Base-by-base conservation (phyloP, 306 rosid genomes). In the Luffa acutangula region DNA sequence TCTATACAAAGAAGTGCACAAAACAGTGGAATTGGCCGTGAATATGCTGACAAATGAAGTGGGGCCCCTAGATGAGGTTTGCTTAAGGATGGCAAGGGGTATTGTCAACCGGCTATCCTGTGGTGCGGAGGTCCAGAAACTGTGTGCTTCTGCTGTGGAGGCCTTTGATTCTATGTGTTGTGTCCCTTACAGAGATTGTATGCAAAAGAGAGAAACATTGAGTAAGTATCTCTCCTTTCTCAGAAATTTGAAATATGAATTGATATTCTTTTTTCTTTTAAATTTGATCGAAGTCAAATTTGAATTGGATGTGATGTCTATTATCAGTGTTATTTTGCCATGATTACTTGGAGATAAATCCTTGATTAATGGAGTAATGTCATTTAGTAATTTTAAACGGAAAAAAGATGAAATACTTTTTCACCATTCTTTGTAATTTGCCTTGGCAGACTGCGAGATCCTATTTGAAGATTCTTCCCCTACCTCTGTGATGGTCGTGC, bases 21-120 rank as follows among this genome's bases (percentile, higher is more conserved):
- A 78, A 75, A 89, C 49, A 48, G 89, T 94, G 6, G 94, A 89
- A 83, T 63, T 83, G 77, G 94, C 97, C 15, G 83, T 87, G 66
- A 84, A 87, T 57, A 80, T 83, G 78, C 87, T 94, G 81, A 80
- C 84, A 63, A 79, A 81, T 79, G 98, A 94, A 89, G 87, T 88
- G 80, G 98, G 98, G 45, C 91, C 91, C 15, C 80, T 90, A 42
- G 94, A 89, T 84, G 89, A 88, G 81, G 96, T 89, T 76, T 88
- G 89, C 81, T 87, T 88, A 66, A 86, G 79, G 78, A 90, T 88
- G 93, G 87, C 90, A 0, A 88, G 98, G 9, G 91, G 97, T 46
- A 90, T 92, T 53, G 98, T 94, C 73, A 94, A 93, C 89, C 82
- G 97, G 85, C 94, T 94, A 71, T 87, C 97, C 48, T 92, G 94